Base-by-base conservation (phyloP, 805 yeast species). In the Candida ascalaphidarum region DNA sequence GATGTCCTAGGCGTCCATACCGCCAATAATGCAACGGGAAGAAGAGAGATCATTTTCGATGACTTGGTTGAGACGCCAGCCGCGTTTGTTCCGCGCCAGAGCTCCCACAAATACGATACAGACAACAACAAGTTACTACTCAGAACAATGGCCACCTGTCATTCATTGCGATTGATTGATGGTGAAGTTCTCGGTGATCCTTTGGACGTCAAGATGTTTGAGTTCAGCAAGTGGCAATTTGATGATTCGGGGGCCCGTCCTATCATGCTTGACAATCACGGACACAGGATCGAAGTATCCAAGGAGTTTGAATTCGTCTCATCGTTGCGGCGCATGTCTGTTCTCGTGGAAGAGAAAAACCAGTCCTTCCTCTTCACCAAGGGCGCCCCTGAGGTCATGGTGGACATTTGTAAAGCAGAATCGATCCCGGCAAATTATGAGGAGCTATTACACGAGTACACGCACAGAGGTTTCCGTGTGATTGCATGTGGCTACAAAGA, bases 371-470 rank as follows among this genome's bases (percentile, higher is more conserved):
- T 61, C 2, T 79, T 73, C 48, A 85, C 92, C 9, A 92, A 92
- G 48, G 99, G 99, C 27, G 98, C 99, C 0, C 99, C 99, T 0
- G 99, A 92, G 49, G 83, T 88, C 8, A 82, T 92, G 68, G 62
- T 70, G 17, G 78, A 74, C 11, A 74, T 92, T 17, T 92, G 98
- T 55, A 58, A 61, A 11, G 74, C 79, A 2, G 73, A 68, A 12
- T 61, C 86, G 0, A 55, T 92, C 27, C 98, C 99, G 1, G 47
- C 52, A 2, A 72, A 86, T 43, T 92, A 71, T 48, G 78, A 80
- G 14, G 81, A 80, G 19, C 49, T 81, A 14, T 62, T 92, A 20
- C 80, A 85, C 44, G 68, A 77, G 33, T 92, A 92, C 50, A 92
- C 99, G 0, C 97, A 86, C 49, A 74, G 77, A 27, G 99, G 99